Conservation (phyloP, 176 grass and related monocot species). For the Oryza glumipatula region DNA sequence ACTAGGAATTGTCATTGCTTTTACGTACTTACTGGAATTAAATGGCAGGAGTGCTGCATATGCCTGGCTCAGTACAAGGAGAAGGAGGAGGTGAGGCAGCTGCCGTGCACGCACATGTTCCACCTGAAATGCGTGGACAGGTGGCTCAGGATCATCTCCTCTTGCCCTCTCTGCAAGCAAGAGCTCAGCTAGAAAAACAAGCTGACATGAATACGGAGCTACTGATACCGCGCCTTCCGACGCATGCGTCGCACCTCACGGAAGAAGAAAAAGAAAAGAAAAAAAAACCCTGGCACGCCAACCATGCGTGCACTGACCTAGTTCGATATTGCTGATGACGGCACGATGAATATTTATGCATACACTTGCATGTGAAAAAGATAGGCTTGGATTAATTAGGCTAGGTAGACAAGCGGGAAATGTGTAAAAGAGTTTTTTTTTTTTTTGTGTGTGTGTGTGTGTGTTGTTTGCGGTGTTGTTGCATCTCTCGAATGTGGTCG, state of each 20-base stretch:
- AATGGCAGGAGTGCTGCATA: conserved; percentile 90
- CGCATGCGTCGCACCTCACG: conserved; percentile 49
- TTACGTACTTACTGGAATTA: background rate
- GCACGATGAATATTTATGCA: conserved; percentile 9
- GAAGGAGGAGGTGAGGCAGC: conserved; percentile 86
- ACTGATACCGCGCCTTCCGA: background rate
- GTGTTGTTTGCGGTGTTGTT: background rate
- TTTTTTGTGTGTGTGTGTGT: background rate
- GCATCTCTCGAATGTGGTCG: background rate
- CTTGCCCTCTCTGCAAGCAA: conserved; percentile 98
- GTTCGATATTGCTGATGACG: conserved; percentile 14
- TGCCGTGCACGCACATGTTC: conserved; percentile 89
- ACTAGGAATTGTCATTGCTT: background rate
- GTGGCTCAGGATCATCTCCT: conserved; percentile 98
- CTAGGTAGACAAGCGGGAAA: conserved; percentile 3
- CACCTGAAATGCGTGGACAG: conserved; percentile 90
- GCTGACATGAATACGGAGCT: background rate
- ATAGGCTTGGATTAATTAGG: background rate
- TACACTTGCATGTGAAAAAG: background rate
- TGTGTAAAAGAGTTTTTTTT: background rate
- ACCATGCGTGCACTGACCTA: conserved; percentile 41
- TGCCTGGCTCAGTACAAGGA: conserved; percentile 84
- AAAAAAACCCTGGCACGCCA: background rate
- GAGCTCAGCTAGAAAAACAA: conserved; percentile 62
- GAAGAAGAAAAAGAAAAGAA: background rate